Conservation (phyloP, 768 basidiomycete species). For the Boletus pseudo-olivaceus region DNA sequence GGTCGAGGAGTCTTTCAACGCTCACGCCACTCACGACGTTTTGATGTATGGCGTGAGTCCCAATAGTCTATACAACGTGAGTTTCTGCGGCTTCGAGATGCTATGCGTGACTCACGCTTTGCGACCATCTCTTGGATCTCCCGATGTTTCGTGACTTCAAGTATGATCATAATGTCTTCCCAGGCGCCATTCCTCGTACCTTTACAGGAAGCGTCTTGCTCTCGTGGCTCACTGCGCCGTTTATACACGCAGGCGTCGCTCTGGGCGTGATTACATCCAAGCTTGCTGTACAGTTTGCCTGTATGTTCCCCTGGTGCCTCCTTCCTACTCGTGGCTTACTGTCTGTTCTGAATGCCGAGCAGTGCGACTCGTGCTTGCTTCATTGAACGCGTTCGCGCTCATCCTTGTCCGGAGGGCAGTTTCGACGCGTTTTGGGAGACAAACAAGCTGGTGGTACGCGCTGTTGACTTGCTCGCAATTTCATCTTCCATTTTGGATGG, state of each 20-base stretch:
- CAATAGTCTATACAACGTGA: slow-evolving; percentile 46
- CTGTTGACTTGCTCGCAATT: slow-evolving; percentile 81
- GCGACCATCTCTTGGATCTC: not conserved
- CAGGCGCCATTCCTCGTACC: slow-evolving; percentile 85
- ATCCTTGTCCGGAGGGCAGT: slow-evolving; percentile 62
- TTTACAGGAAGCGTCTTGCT: slow-evolving; percentile 78
- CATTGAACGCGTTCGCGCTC: slow-evolving; percentile 59
- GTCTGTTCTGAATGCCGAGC: not conserved
- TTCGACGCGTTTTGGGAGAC: slow-evolving; percentile 57
- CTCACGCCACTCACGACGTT: slow-evolving; percentile 88
- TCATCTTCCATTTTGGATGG: slow-evolving; percentile 91
- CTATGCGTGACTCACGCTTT: slow-evolving; percentile 9
- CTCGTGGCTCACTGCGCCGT: slow-evolving; percentile 52
- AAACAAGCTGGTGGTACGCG: slow-evolving; percentile 55
- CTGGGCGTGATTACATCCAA: slow-evolving; percentile 51
- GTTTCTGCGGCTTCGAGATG: slow-evolving; percentile 16
- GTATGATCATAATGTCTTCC: slow-evolving; percentile 90
- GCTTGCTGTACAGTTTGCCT: slow-evolving; percentile 63
- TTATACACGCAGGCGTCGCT: slow-evolving; percentile 39
- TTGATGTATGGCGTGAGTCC: slow-evolving; percentile 65
- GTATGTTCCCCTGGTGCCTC: slow-evolving; percentile 39
- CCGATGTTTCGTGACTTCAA: slow-evolving; percentile 26
- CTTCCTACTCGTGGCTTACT: not conserved
- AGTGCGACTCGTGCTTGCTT: slow-evolving; percentile 77
- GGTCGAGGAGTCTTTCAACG: slow-evolving; percentile 95